Conservation (phyloP, 441 rosid species). For the Raphanus hybrid region DNA sequence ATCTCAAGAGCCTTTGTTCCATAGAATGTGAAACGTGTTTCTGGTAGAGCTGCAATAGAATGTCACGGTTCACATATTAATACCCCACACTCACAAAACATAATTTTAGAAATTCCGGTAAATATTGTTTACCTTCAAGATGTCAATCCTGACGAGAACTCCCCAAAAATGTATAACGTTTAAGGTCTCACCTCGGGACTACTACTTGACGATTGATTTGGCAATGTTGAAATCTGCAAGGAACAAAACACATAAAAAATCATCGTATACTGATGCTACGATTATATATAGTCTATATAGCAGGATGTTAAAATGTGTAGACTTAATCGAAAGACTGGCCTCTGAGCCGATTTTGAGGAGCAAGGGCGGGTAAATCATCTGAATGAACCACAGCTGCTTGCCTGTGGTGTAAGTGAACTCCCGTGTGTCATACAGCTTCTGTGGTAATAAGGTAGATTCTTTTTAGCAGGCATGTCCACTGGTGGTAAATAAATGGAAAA, state of each 20-base stretch:
- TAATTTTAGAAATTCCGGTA: neutral
- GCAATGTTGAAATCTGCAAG: constrained; percentile 37
- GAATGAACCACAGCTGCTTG: constrained; percentile 93
- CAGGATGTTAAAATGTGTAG: neutral
- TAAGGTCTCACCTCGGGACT: constrained; percentile 56
- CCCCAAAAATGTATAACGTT: constrained; percentile 93
- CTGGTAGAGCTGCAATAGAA: constrained; percentile 70
- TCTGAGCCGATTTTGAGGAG: constrained; percentile 88
- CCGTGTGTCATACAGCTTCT: constrained; percentile 93
- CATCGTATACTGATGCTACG: neutral
- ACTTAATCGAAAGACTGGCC: constrained; percentile 73
- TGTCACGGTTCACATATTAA: constrained; percentile 25
- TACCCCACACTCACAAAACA: constrained; percentile 15
- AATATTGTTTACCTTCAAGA: constrained; percentile 63
- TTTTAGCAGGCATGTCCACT: constrained; percentile 4
- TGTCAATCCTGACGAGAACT: constrained; percentile 86
- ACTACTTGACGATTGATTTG: constrained; percentile 35
- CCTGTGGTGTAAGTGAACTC: constrained; percentile 96
- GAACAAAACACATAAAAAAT: constrained; percentile 17
- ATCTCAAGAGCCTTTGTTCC: constrained; percentile 89
- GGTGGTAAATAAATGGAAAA: neutral
- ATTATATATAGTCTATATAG: constrained; percentile 1
- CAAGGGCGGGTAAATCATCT: constrained; percentile 90
- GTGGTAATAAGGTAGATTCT: constrained; percentile 28
- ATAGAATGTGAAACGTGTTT: constrained; percentile 82